Percentiles rank a stretch among this genome's conserved stretches.
These are phyloP conservation scores for Rhynchosporium graminicola DNA, from an alignment of 2,329 filamentous ascomycete genomes.

Conservation along the genomic window DNA sequence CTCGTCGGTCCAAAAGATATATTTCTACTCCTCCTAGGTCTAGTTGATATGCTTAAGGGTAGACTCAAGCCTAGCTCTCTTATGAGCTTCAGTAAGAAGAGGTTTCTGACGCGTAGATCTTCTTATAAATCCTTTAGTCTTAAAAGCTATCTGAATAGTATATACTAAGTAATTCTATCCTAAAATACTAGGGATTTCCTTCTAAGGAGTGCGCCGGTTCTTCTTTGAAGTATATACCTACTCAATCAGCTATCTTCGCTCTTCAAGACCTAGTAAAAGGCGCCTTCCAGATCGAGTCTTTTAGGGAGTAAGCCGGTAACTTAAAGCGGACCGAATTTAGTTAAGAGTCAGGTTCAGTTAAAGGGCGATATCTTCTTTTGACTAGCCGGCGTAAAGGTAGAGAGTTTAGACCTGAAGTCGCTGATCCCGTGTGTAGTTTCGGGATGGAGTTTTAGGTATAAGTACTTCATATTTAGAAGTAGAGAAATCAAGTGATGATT, in stretches of 20 bases:
- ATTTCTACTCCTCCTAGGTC: constrained; percentile 16
- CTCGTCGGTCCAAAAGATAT: constrained; percentile 20
- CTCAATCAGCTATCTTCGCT: constrained; percentile 26
- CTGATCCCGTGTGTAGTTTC: constrained; percentile 20
- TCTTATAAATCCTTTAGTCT: constrained; percentile 24
- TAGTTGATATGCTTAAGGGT: constrained; percentile 12
- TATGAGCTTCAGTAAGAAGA: constrained; percentile 15
- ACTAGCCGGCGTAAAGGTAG: constrained; percentile 21
- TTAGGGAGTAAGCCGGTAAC: constrained; percentile 25
- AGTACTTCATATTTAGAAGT: not conserved
- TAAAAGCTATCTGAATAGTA: constrained; percentile 23
- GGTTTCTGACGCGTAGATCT: constrained; percentile 18
- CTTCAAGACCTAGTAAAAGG: constrained; percentile 16
- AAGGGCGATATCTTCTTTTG: constrained; percentile 20
- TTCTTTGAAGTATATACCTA: constrained; percentile 22
- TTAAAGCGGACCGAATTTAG: constrained; percentile 24
- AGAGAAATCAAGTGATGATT: no score
- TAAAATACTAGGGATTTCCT: constrained; percentile 23
- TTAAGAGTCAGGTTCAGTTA: constrained; percentile 16
- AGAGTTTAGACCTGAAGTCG: constrained; percentile 22
- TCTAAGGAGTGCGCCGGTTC: constrained; percentile 22
- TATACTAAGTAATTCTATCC: constrained; percentile 20
- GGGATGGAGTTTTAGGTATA: not conserved
- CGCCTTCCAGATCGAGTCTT: constrained; percentile 12
- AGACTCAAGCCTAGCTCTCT: constrained; percentile 5